Evolutionary conservation across 1,139 yeast species (phyloP).

Genomic region (Suhomyces wounanorum): DNA sequence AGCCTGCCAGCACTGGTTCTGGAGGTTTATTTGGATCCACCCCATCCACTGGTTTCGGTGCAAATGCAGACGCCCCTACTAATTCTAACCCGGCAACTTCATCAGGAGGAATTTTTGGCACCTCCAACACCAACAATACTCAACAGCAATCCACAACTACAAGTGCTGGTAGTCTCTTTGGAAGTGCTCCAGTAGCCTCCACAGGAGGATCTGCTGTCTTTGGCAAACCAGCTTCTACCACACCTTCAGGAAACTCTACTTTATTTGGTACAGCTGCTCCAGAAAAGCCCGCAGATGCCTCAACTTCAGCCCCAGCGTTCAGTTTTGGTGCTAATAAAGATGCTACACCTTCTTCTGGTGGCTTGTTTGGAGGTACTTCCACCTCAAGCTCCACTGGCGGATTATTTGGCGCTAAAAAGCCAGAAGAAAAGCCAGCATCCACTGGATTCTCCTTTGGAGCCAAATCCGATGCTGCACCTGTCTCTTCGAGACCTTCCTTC

Average conservation of each 20-base stretch:
- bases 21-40: constrained; percentile 23
- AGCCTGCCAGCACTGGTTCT: constrained; percentile 20
- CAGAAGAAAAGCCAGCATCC: constrained; percentile 8
- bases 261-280: neutral
- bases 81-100: neutral
- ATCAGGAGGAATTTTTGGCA: constrained; percentile 5
- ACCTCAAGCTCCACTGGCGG: constrained; percentile 16
- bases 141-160: constrained; percentile 9
- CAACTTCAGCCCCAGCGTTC: constrained; percentile 16
- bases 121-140: constrained; percentile 8
- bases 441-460: constrained; percentile 20
- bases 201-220: constrained; percentile 29
- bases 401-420: constrained; percentile 19
- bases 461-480: constrained; percentile 1
- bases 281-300: constrained; percentile 11
- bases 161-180: constrained; percentile 15
- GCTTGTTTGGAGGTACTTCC: constrained; percentile 25
- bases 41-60: constrained; percentile 10
- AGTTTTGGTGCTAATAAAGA: constrained; percentile 15
- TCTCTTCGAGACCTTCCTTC: constrained; percentile 23
- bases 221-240: constrained; percentile 1
- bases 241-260: constrained; percentile 7
- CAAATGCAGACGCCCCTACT: neutral
- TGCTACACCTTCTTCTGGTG: constrained; percentile 17
- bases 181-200: constrained; percentile 15